Conservation (phyloP, 768 basidiomycete species). For the Agaricus sinodeliciosus region DNA sequence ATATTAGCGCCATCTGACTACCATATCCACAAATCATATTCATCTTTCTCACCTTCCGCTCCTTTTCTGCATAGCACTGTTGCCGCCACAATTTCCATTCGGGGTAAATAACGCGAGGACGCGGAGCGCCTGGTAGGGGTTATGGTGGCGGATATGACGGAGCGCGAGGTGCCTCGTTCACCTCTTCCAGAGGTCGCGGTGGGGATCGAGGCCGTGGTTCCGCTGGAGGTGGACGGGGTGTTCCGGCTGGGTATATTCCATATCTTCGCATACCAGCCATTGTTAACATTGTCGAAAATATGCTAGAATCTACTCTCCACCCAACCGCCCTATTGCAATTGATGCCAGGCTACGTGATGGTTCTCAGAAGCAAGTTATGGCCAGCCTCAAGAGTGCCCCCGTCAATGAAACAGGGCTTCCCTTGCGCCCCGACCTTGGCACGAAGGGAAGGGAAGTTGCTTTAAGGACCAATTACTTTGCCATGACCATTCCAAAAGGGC, state of each 20-base stretch:
- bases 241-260: conserved; percentile 27
- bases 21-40: neutral
- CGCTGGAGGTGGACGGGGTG: conserved; percentile 22
- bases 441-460: conserved; percentile 36
- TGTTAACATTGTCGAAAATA: neutral
- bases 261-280: conserved; percentile 5
- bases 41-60: neutral
- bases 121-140: neutral
- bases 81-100: too few relatives aligned
- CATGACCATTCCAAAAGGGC: conserved; percentile 40
- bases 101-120: conserved; percentile 16
- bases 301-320: conserved; percentile 33
- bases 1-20: neutral
- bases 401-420: conserved; percentile 40
- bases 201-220: conserved; percentile 31
- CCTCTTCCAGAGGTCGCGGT: conserved; percentile 16
- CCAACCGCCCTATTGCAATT: conserved; percentile 29
- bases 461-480: conserved; percentile 68
- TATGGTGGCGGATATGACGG: neutral
- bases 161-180: neutral
- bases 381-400: conserved; percentile 25
- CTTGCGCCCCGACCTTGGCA: conserved; percentile 53
- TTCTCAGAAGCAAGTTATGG: conserved; percentile 35
- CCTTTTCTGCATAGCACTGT: conserved; percentile 1
- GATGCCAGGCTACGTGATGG: conserved; percentile 36